Base-by-base conservation (phyloP, 768 basidiomycete genomes). In the Leccinum obscurum region DNA sequence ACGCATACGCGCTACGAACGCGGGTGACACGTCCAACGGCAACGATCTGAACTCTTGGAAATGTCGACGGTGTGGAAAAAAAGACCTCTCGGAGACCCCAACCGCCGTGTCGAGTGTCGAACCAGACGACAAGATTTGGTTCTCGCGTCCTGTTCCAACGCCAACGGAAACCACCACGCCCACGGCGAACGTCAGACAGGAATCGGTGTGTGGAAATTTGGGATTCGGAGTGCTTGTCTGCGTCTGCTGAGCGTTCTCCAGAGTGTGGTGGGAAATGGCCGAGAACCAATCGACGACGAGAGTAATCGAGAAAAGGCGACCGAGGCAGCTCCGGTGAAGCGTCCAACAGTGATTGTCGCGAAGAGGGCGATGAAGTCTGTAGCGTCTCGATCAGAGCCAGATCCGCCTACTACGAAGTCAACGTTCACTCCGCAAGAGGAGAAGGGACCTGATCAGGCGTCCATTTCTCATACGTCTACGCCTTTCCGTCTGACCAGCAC, bases 11-110 rank as follows among this genome's bases (percentile, higher is more conserved):
- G 70, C 69, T 1, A 67, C 64, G 3, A 76, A 59, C 17, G 41
- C 56, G n/a, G 60, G 64, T 1, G 72, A 75, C 55, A 59, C 44
- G 4, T 61, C 50, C 35, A 52, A 13, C 20, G 52, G 30, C 9
- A 70, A 72, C 15, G 65, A 55, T 24, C 61, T 76, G 11, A 20
- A 52, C 14, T 22, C 62, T 11, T 76, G 75, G 75, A 63, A 26
- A 35, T 77, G 76, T 52, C 68, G 65, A 56, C 66, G 72, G 34
- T 76, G 75, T 60, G 32, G 28, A 6, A 76, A 63, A 51, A 77
- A 59, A 6, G 59, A 5, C 24, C 28, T 20, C 13, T 56, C 61
- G n/a, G 49, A 3, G 9, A 59, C 55, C 1, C 49, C 61, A 30
- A 52, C 50, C 34, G n/a, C 55, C 7, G 15, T 8, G 54, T 54